Conservation (phyloP, 495 filamentous ascomycete species). For the Podospora sp. region DNA sequence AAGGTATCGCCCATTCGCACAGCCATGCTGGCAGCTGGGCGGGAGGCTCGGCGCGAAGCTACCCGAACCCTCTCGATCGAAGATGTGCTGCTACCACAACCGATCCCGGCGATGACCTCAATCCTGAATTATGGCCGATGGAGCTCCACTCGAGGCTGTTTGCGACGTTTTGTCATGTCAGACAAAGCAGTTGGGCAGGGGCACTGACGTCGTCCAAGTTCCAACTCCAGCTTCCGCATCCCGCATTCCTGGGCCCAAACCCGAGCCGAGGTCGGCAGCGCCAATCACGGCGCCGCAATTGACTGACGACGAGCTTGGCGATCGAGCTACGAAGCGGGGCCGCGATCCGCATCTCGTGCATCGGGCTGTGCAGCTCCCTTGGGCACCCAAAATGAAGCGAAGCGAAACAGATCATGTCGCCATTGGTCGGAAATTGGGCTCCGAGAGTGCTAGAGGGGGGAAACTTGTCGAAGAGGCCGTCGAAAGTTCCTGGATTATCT, state of each 20-base stretch:
- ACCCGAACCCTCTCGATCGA: not conserved
- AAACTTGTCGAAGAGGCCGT: not conserved
- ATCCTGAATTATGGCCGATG: not conserved
- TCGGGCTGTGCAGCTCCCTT: slow-evolving; percentile 11
- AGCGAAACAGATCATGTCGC: not conserved
- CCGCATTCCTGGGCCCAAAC: not conserved
- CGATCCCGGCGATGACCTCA: not conserved
- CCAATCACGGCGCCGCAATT: not conserved
- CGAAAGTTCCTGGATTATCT: not conserved
- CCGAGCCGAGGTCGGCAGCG: not conserved
- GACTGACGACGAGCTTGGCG: slow-evolving; percentile 9
- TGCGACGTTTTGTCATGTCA: slow-evolving; percentile 1
- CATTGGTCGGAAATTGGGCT: not conserved
- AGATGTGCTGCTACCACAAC: not conserved
- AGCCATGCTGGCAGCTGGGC: not conserved
- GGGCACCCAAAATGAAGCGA: not conserved
- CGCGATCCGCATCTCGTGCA: not conserved
- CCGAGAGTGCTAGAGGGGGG: not conserved
- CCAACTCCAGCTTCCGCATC: not conserved
- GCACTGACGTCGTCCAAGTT: not conserved
- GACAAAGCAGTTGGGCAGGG: not conserved
- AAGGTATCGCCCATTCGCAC: not conserved
- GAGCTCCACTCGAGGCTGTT: not conserved
- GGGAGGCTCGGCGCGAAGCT: slow-evolving; percentile 1
- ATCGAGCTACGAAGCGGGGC: slow-evolving; percentile 1